Evolutionary conservation across 805 yeast species (phyloP), one percentile per base, ranked within the genome.

Genomic region (Yueomyces sp.): DNA sequence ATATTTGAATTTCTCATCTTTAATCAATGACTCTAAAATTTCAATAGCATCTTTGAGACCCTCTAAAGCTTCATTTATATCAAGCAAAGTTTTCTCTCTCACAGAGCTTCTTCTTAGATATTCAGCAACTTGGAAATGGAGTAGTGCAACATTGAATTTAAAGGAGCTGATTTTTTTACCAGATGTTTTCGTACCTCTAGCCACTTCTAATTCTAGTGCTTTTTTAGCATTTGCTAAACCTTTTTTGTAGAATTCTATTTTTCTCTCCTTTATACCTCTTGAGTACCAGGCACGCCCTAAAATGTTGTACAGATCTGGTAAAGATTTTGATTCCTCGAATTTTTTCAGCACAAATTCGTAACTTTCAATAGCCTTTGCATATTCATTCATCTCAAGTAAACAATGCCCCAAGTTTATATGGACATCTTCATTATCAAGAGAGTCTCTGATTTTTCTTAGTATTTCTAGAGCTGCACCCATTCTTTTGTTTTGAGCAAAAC

Each of bases 351-450:
- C 95, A 53, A 83, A 72, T 49, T 84, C 90, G 64, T 90, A 92
- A 55, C 77, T 75, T 62, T 92, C 97, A 55, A 88, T 81, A 1
- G 96, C 90, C 53, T 87, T 85, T 2, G 81, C 69, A 56, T 68
- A 87, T 57, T 88, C 94, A 50, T 81, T 79, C 59, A 85, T 73
- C 47, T 88, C 96, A 40, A 82, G 64, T 42, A 84, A 69, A 47
- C 90, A 88, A 61, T 92, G 95, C 0, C 95, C 97, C 55, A 85
- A 64, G 60, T 92, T 92, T 52, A 90, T 68, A 58, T 79, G 85
- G 11, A 87, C 80, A 8, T 92, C 78, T 44, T 82, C 77, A 56
- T 85, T 95, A 56, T 83, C 81, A 50, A 88, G 68, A 4, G 96
- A 81, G 54, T 92, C 98, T 56, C 96, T 76, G 44, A 88, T 78